Conservation (phyloP, 805 yeast species). For the Ogataea neopini region DNA sequence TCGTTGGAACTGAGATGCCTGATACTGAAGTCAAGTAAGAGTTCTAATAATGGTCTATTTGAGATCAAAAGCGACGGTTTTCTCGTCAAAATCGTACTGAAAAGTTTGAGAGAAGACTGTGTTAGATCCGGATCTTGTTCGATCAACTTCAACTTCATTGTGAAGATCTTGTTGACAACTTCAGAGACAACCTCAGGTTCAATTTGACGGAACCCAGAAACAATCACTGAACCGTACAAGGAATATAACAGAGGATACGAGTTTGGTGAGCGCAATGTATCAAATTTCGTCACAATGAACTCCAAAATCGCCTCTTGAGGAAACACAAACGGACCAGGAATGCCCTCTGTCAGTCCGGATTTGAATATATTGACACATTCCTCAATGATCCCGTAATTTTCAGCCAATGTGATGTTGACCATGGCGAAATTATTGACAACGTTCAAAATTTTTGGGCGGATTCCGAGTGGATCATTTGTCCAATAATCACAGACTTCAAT, state of each 20-base stretch:
- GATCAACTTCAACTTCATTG: constrained; percentile 37
- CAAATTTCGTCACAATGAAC: constrained; percentile 40
- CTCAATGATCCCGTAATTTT: constrained; percentile 57
- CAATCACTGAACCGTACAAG: constrained; percentile 46
- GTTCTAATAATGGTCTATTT: constrained; percentile 21
- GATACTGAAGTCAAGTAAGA: constrained; percentile 38
- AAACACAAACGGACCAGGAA: constrained; percentile 69
- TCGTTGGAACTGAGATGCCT: constrained; percentile 49
- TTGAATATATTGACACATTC: constrained; percentile 63
- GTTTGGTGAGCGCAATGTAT: constrained; percentile 27
- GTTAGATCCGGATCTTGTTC: constrained; percentile 59
- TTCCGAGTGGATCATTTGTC: constrained; percentile 46
- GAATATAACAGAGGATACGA: constrained; percentile 47
- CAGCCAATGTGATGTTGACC: constrained; percentile 37
- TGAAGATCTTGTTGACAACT: constrained; percentile 41
- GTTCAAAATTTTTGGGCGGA: constrained; percentile 44
- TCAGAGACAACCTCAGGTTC: constrained; percentile 36
- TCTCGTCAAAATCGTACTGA: constrained; percentile 48
- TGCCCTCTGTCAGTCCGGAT: constrained; percentile 60
- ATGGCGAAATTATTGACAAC: constrained; percentile 46
- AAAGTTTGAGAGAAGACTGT: constrained; percentile 52
- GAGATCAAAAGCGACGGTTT: constrained; percentile 50
- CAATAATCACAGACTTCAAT: constrained; percentile 42
- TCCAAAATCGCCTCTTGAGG: constrained; percentile 40
- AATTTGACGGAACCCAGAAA: constrained; percentile 37